phyloP scores from a whole-genome alignment of 768 basidiomycete genomes.

The Rubroboletus pulcherrimus region DNA sequence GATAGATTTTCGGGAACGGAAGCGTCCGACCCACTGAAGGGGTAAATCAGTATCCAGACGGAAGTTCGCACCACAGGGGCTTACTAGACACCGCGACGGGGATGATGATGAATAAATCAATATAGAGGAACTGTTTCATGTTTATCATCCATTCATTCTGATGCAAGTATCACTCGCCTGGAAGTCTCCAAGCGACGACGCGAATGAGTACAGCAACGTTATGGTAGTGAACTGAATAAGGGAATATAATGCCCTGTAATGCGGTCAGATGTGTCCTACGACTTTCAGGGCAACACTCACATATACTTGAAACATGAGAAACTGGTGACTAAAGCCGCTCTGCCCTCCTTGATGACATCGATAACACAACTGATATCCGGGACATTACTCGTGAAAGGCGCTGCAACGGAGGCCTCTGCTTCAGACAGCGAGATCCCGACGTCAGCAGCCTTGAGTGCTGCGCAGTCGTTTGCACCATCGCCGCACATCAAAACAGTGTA shows the following conservation, averaged over 20 bases:
- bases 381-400: slow-evolving; percentile 90
- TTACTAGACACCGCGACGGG: slow-evolving; percentile 94
- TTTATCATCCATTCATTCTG: slow-evolving; percentile 6
- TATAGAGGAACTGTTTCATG: slow-evolving; percentile 78
- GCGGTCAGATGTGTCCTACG: slow-evolving; percentile 6
- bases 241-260: slow-evolving; percentile 89
- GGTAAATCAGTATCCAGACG: slow-evolving; percentile 5
- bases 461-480: slow-evolving; percentile 98
- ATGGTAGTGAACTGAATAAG: slow-evolving; percentile 99
- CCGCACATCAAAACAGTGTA: slow-evolving; percentile 99
- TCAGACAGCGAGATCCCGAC: slow-evolving; percentile 96
- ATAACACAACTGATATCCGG: slow-evolving; percentile 96
- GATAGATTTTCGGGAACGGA: slow-evolving; percentile 81
- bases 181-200: slow-evolving; percentile 93
- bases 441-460: slow-evolving; percentile 96
- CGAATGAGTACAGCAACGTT: slow-evolving; percentile 92
- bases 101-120: slow-evolving; percentile 97
- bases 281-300: slow-evolving; percentile 44
- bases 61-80: slow-evolving; percentile 25
- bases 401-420: slow-evolving; percentile 97
- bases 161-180: slow-evolving; percentile 52
- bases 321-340: slow-evolving; percentile 93
- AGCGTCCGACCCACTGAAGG: slow-evolving; percentile 87
- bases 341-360: slow-evolving; percentile 94
- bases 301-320: slow-evolving; percentile 99